These are phyloP conservation scores for Penicillium sp. DNA, from an alignment of 2,329 filamentous ascomycete species.

Conservation along the genomic window DNA sequence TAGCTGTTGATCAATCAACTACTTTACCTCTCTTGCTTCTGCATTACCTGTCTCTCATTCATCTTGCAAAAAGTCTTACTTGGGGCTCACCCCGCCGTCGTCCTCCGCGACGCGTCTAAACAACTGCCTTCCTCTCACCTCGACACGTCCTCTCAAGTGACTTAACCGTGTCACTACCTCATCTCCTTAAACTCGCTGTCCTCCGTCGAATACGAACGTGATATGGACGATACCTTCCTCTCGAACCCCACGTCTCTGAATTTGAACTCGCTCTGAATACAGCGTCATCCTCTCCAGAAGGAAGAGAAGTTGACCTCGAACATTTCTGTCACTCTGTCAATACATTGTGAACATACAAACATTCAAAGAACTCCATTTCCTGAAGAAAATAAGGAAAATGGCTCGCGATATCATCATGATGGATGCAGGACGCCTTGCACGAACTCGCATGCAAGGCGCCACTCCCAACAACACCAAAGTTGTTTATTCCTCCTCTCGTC, in stretches of 20 bases:
- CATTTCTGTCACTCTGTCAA: not conserved
- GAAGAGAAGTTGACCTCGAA: not conserved
- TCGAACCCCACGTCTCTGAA: not conserved
- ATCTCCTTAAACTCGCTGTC: not conserved
- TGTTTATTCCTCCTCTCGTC: not conserved
- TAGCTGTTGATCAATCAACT: not conserved
- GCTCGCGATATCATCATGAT: not conserved
- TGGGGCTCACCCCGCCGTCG: not conserved
- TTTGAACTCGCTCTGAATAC: too few species aligned
- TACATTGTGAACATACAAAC: not conserved
- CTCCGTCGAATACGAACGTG: not conserved
- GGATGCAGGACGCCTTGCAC: not conserved
- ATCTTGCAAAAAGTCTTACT: not conserved
- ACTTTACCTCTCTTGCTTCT: not conserved
- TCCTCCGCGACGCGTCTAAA: not conserved
- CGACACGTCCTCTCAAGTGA: not conserved
- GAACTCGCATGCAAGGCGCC: not conserved
- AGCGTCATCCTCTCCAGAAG: not conserved
- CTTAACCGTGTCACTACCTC: not conserved
- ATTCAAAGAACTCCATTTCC: not conserved
- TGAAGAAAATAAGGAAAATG: constrained; percentile 5
- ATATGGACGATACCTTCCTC: not conserved
- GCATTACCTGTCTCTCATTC: not conserved
- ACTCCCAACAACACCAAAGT: not conserved
- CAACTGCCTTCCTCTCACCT: not conserved